Evolutionary conservation across 2,329 filamentous ascomycete species (phyloP).

Genomic region (Fusarium sp.): DNA sequence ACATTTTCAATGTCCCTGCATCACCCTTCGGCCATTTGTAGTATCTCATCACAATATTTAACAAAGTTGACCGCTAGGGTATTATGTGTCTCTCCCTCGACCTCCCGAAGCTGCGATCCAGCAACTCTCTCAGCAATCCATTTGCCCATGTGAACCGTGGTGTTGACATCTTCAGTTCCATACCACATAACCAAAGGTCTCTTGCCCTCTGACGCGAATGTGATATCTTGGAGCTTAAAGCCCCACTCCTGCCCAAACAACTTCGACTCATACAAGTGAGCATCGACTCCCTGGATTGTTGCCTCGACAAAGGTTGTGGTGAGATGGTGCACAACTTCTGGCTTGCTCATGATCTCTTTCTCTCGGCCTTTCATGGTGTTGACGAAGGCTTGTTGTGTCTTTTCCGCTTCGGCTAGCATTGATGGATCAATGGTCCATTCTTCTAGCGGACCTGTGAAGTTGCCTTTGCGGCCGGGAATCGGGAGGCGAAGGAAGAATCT

Average conservation of each 20-base stretch:
- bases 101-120: constrained; percentile 10
- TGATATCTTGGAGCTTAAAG: constrained; percentile 18
- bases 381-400: neutral
- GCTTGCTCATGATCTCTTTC: constrained; percentile 10
- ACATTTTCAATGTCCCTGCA: neutral
- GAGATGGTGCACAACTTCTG: neutral
- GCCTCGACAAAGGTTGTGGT: constrained; percentile 7
- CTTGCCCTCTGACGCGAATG: constrained; percentile 4
- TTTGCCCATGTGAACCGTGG: constrained; percentile 22
- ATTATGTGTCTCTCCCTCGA: constrained; percentile 19
- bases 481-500: constrained; percentile 3
- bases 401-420: neutral
- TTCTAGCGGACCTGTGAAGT: constrained; percentile 3
- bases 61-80: constrained; percentile 11
- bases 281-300: constrained; percentile 12
- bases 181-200: constrained; percentile 18
- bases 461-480: neutral
- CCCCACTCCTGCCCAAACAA: constrained; percentile 11
- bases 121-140: constrained; percentile 16
- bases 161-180: constrained; percentile 10
- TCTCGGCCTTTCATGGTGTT: constrained; percentile 12
- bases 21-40: neutral
- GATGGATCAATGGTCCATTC: neutral
- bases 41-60: constrained; percentile 14
- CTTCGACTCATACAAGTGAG: constrained; percentile 4